Evolutionary conservation across 371 early-diverging fungal species (phyloP), one percentile per base, ranked within the genome.

Genomic region (Thermomucor indicae-seudaticae): DNA sequence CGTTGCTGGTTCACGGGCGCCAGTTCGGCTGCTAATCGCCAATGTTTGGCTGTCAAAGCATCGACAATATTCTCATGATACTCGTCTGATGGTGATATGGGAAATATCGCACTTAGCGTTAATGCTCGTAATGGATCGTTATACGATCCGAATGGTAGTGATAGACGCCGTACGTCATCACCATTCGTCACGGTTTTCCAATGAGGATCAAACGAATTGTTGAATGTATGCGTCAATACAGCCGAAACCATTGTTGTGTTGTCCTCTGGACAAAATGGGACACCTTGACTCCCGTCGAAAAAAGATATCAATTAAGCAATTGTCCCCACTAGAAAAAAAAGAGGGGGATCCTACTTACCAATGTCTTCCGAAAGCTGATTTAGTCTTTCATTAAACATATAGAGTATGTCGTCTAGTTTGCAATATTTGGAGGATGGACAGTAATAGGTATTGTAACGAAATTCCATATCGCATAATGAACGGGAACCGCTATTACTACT

Each of bases 121-220:
- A 91, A 20, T 0, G 79, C 60, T 2, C 78, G 74, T 6, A 91
- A 62, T 3, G 90, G 91, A 49, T 91, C 88, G 44, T 86, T 86
- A 14, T 67, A 70, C 1, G 90, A 83, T 1, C 91, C 91, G 49
- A 88, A 84, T 5, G 82, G 75, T 29, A 85, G 47, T 2, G 50
- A 34, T 6, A 70, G 66, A 11, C 57, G 11, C 34, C 59, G 11
- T 25, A 34, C 38, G 2, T 66, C 62, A 19, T 69, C 57, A 28
- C 35, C 45, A 40, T 51, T 17, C 32, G 32, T 32, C 65, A 69
- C 65, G 11, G 53, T 55, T 45, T 72, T 70, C 83, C 83, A 83
- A 43, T 80, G 70, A 30, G 77, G 79, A 43, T 84, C 81, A 51
- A 69, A 64, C 75, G 68, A 79, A 31, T 74, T 81, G 23, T 69